Conservation (phyloP, 805 yeast genomes). For the Ogataea glucozyma region DNA sequence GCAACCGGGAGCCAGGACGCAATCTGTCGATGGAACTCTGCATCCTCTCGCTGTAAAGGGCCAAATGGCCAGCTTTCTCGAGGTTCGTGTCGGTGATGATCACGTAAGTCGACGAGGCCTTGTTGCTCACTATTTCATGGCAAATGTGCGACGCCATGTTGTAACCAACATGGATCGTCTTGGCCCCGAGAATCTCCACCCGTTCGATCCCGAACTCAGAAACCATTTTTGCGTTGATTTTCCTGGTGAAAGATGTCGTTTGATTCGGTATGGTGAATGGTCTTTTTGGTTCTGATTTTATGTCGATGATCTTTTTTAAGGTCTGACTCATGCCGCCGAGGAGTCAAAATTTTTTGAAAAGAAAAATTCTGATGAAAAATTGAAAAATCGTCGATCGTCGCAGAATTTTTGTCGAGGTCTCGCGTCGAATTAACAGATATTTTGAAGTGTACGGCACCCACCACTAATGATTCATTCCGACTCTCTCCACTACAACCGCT, state of each 20-base stretch:
- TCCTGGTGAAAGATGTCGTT: background rate
- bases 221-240: conserved; percentile 15
- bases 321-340: conserved; percentile 8
- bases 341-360: conserved; percentile 1
- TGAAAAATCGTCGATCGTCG: conserved; percentile 3
- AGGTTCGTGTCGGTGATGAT: conserved; percentile 85
- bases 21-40: conserved; percentile 34
- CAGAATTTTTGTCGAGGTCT: no score
- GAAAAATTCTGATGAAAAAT: conserved; percentile 4
- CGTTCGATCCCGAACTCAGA: conserved; percentile 38
- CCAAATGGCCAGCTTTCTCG: conserved; percentile 61
- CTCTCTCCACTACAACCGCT: no score
- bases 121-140: conserved; percentile 55
- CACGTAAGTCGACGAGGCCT: conserved; percentile 89
- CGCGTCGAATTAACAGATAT: no score
- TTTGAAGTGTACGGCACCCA: no score
- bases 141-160: conserved; percentile 75
- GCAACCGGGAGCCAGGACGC: conserved; percentile 61
- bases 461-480: no score
- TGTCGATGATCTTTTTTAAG: background rate
- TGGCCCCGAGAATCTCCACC: conserved; percentile 78
- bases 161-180: conserved; percentile 88
- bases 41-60: conserved; percentile 46
- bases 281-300: background rate
- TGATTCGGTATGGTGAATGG: background rate